Evolutionary conservation across 2,329 filamentous ascomycete genomes (phyloP), one percentile per base, ranked within the genome.

Genomic region (Fusarium avenaceum): DNA sequence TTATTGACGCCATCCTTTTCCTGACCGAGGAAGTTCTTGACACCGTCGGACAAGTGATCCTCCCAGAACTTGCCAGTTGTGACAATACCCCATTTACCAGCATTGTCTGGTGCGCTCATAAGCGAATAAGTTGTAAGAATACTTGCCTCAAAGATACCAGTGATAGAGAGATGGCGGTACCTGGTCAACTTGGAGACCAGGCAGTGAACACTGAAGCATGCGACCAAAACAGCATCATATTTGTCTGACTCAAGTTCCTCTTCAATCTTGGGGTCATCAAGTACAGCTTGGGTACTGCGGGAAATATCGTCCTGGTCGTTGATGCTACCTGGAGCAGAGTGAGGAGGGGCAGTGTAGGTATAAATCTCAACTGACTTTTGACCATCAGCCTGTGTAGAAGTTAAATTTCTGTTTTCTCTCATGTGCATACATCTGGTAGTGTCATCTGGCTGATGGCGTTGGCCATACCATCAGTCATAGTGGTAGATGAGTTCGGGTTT

Each of bases 21-120:
- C 6, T 80, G 76, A 0, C 90, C 92, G 0, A 97, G 78, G 66
- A 92, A 90, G 0, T 79, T 76, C 3, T 80, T 80, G 0, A 96
- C 90, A 0, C 91, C 94, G 0, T 85, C 80, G 0, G 81, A 83
- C 14, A 97, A 82, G 35, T 96, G 89, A 0, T 82, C 78, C 74
- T 95, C 91, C 95, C 94, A 97, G 67, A 91, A 92, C 57, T 87
- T 87, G 0, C 94, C 94, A 0, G 95, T 97, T 7, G 91, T 95
- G 7, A 98, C 90, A 66, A 98, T 96, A 3, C 94, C 95, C 83
- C 96, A 97, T 46, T 80, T 82, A 68, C 87, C 78, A 55, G 70
- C 39, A 24, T 63, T 59, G 2, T 66, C 59, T 2, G 70, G 64
- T 3, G 63, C 63, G 9, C 70, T 62, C 14, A 78, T 67, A 24